These are phyloP conservation scores for Penicillium steckii DNA, from an alignment of 495 filamentous ascomycete genomes.

Conservation along the genomic window DNA sequence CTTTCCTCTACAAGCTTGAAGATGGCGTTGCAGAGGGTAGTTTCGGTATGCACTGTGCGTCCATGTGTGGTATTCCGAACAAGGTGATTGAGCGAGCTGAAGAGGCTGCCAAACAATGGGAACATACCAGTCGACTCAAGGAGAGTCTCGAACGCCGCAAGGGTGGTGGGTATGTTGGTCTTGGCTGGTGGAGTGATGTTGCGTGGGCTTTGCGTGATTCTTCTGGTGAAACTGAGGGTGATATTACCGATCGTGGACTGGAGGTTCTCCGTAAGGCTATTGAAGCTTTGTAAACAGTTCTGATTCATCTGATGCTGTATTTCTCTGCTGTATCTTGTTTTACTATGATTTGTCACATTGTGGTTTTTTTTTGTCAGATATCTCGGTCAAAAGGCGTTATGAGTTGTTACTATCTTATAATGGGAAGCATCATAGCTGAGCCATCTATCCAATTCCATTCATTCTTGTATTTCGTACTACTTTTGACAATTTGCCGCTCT, in stretches of 20 bases:
- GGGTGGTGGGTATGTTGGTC: constrained; percentile 71
- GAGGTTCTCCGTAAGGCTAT: constrained; percentile 76
- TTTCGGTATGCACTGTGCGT: constrained; percentile 98
- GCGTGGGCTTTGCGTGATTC: constrained; percentile 70
- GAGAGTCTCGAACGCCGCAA: constrained; percentile 82
- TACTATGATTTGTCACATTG: background rate
- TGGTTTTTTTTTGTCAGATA: background rate
- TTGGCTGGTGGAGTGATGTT: constrained; percentile 91
- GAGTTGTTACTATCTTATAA: background rate
- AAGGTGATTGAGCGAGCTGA: constrained; percentile 86
- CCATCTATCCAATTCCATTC: background rate
- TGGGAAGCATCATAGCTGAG: background rate
- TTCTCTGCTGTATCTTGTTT: background rate
- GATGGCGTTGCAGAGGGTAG: constrained; percentile 94
- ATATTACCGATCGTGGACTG: constrained; percentile 51
- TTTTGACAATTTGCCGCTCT: no score
- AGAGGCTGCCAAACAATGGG: constrained; percentile 88
- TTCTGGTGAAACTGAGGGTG: constrained; percentile 39
- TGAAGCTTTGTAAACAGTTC: constrained; percentile 59
- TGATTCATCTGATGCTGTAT: background rate
- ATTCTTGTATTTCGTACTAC: no score
- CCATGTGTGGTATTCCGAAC: constrained; percentile 91
- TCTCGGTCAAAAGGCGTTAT: constrained; percentile 3
- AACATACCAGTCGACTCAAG: constrained; percentile 86
- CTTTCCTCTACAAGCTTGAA: constrained; percentile 95